Base-by-base conservation (phyloP, 164 flowering plant species). In the Stephania cephalantha region DNA sequence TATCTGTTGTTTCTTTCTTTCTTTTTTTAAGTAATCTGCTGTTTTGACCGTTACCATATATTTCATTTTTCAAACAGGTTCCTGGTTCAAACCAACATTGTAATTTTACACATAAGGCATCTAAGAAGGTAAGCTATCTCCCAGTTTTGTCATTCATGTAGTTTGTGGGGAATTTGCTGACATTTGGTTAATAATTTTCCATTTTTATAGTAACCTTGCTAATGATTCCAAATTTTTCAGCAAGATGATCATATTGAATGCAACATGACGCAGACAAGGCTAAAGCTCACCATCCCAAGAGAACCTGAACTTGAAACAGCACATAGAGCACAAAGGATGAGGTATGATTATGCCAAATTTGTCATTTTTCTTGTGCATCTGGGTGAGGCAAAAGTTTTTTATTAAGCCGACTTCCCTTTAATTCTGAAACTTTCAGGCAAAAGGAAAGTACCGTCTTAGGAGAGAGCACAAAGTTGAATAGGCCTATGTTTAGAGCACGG, bases 291-390 rank as follows among this genome's bases (percentile, higher is more conserved):
- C 6, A 81, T 95, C 74, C 97, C 99, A 30, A 86, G 89, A 81
- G 95, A 89, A 78, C 99, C 98, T 79, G 91, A 86, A 67, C 91
- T 95, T 79, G 88, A 82, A 85, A 91, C 99, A 63, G 88, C 97
- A 18, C 85, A 84, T 13, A 86, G 99, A 83, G 91, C 95, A 15
- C 89, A 83, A 48, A 85, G 89, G 76, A 82, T 77, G 68, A 90
- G 93, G 98, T 90, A 78, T 31, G 9, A 46, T 71, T 61, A 50
- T 53, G 12, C 50, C 30, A 18, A 63, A 48, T 8, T 48, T 48
- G 6, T 48, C 53, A 64, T 58, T 46, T 70, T 20, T 66, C 61
- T 58, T 10, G 13, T 46, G 13, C 42, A 35, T 25, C 64, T 67
- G 46, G 50, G 68, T n/a, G 18, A 29, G n/a, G 58, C 4, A 35